Conservation (phyloP, 2,329 filamentous ascomycete species). For the Trichoderma lentiforme region DNA sequence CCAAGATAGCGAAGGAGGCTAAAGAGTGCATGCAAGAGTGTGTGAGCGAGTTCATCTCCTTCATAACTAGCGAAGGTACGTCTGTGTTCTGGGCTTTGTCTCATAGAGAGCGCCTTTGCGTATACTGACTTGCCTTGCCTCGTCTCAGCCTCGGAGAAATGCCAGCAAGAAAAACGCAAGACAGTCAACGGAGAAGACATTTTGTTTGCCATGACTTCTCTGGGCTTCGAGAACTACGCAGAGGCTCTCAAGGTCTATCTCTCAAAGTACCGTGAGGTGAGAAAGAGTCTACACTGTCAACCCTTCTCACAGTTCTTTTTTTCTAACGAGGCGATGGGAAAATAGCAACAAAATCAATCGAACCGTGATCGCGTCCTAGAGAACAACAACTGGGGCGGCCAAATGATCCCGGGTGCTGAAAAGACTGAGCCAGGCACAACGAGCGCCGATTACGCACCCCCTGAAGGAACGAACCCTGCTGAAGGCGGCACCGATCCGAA, state of each 20-base stretch:
- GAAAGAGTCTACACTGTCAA: conserved; percentile 28
- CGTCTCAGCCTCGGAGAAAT: conserved; percentile 89
- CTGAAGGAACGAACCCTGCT: conserved; percentile 40
- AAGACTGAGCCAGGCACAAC: conserved; percentile 31
- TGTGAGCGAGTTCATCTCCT: conserved; percentile 99
- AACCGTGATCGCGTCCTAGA: conserved; percentile 40
- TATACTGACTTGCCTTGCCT: not conserved
- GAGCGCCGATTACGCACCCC: conserved; percentile 40
- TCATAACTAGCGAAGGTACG: conserved; percentile 98
- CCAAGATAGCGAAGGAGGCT: conserved; percentile 97
- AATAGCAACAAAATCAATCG: conserved; percentile 41
- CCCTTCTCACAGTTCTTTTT: not conserved
- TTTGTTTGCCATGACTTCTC: conserved; percentile 96
- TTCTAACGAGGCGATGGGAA: not conserved
- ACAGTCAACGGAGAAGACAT: conserved; percentile 99
- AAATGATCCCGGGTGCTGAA: conserved; percentile 32
- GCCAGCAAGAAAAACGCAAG: conserved; percentile 98
- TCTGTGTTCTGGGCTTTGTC: not conserved
- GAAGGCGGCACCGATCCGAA: conserved; percentile 42
- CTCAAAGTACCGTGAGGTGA: conserved; percentile 95
- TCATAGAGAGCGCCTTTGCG: not conserved
- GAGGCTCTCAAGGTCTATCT: conserved; percentile 98
- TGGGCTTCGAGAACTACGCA: conserved; percentile 98
- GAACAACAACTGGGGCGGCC: conserved; percentile 30
- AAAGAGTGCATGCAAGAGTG: conserved; percentile 99